Conservation (phyloP, 192 early-diverging fungal species). For the Dissophora ornata region DNA sequence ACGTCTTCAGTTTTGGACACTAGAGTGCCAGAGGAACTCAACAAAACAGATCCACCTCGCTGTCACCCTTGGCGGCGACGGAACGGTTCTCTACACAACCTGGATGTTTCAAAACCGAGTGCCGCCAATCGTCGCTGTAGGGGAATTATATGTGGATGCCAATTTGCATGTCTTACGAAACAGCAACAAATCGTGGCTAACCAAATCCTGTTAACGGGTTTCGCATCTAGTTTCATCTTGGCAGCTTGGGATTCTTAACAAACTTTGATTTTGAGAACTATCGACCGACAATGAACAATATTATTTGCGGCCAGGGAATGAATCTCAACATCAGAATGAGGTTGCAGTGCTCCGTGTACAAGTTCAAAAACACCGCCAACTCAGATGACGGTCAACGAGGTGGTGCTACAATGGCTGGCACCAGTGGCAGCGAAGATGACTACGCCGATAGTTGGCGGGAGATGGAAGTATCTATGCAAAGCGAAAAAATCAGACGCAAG, state of each 20-base stretch:
- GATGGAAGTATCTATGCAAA: no score
- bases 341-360: slow-evolving; percentile 86
- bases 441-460: background rate
- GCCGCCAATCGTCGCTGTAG: slow-evolving; percentile 80
- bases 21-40: slow-evolving; percentile 23
- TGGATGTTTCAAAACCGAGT: slow-evolving; percentile 87
- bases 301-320: slow-evolving; percentile 62
- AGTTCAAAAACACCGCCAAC: slow-evolving; percentile 34
- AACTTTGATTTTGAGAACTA: slow-evolving; percentile 80
- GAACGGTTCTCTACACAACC: slow-evolving; percentile 89
- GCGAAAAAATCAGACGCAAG: slow-evolving; percentile 35
- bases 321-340: slow-evolving; percentile 90
- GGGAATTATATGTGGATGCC: background rate
- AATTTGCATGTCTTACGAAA: no score
- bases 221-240: slow-evolving; percentile 81
- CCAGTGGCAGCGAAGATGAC: background rate
- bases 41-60: slow-evolving; percentile 36
- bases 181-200: no score
- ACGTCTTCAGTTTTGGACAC: slow-evolving; percentile 36
- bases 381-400: background rate
- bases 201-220: no score
- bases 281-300: slow-evolving; percentile 60
- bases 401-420: background rate
- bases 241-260: slow-evolving; percentile 92
- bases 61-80: slow-evolving; percentile 86